phyloP scores from a whole-genome alignment of 78 protist species.

The Speleostelium caveatum region DNA sequence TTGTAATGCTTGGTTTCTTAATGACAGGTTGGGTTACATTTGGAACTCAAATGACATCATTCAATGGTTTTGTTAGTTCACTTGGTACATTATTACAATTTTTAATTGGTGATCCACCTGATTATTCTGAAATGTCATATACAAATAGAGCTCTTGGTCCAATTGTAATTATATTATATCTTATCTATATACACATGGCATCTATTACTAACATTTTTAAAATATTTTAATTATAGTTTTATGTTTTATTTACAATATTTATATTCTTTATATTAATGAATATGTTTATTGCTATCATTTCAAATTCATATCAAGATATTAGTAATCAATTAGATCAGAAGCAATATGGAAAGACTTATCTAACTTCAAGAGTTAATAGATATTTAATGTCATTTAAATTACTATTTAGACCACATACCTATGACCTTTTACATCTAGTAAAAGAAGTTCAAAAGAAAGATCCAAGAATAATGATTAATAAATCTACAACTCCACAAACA shows the following conservation, averaged over 20 bases:
- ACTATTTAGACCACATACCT: slow-evolving; percentile 22
- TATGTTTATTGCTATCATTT: slow-evolving; percentile 76
- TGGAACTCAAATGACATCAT: slow-evolving; percentile 30
- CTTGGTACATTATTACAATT: slow-evolving; percentile 64
- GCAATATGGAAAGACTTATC: slow-evolving; percentile 26
- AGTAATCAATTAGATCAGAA: slow-evolving; percentile 7
- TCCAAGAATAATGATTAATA: slow-evolving; percentile 27
- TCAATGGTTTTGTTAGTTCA: slow-evolving; percentile 44
- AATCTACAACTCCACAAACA: not conserved
- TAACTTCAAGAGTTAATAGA: slow-evolving; percentile 36
- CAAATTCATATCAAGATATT: slow-evolving; percentile 42
- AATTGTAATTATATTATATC: slow-evolving; percentile 38
- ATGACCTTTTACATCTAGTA: slow-evolving; percentile 1
- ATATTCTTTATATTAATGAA: slow-evolving; percentile 66
- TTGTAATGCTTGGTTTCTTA: slow-evolving; percentile 68
- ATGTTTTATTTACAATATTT: slow-evolving; percentile 51
- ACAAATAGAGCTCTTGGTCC: slow-evolving; percentile 81
- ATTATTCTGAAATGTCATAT: slow-evolving; percentile 39
- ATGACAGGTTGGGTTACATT: slow-evolving; percentile 56
- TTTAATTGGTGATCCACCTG: slow-evolving; percentile 73
- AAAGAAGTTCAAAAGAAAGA: not conserved
- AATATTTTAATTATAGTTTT: not conserved
- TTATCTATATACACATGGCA: not conserved
- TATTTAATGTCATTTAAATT: slow-evolving; percentile 27
- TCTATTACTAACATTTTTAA: not conserved